Base-by-base conservation (phyloP, 371 early-diverging fungal species). In the Mucor saturninus region DNA sequence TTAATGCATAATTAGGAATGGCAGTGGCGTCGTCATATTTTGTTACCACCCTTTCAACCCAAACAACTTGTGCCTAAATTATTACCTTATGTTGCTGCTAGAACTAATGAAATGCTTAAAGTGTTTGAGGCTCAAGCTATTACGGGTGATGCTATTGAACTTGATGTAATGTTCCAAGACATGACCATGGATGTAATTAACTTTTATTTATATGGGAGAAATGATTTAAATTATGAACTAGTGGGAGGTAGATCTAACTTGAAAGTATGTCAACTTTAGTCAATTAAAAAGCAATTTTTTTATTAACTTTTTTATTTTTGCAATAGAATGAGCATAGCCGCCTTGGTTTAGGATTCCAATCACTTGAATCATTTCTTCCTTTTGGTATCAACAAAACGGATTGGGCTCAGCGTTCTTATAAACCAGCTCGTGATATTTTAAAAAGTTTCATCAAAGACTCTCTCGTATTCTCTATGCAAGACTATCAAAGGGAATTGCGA, bases 141-240 rank as follows among this genome's bases (percentile, higher is more conserved):
- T 1, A 39, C 64, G 4, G 59, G 63, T 0, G 48, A 62, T 9
- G 61, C 73, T 1, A 32, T 75, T 37, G 83, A 83, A 54, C 37
- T 83, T 1, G 83, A 83, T 51, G 65, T 60, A 2, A 15, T 72
- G 4, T 77, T 79, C 52, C 69, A 62, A 61, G 71, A 77, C 51
- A 42, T 79, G 56, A 83, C 83, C 0, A 77, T 83, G 77, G 80
- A 79, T 64, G 74, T 79, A 6, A 83, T 83, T 48, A 79, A 79
- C 32, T 76, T 61, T 62, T 83, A 77, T 63, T 61, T 83, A 13
- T 83, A 79, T 64, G 83, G 83, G 28, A 62, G 72, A 28, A 63
- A 61, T 15, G 76, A 76, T 28, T 61, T 83, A 29, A 68, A 77
- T n/a, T 79, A 74, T 60, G 62, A 65, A 21, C 60, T 75, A 13